Evolutionary conservation across 805 yeast genomes (phyloP).

Genomic region (Candida loeiensis): DNA sequence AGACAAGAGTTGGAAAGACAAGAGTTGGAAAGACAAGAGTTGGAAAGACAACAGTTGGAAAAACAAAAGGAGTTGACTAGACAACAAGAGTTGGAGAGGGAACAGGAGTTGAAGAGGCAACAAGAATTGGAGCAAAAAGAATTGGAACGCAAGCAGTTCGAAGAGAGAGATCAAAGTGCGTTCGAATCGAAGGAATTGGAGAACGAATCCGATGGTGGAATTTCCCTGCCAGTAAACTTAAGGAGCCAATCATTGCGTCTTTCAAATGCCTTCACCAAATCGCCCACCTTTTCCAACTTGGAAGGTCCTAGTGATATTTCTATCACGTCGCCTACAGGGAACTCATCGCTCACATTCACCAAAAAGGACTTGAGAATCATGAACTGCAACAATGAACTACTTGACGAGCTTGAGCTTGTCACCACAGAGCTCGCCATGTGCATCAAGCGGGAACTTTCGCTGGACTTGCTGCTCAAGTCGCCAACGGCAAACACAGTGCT

Average conservation of each 20-base stretch:
- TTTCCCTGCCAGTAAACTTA: too few relatives aligned
- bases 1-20: not conserved
- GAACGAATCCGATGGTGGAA: too few relatives aligned
- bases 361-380: conserved; percentile 62
- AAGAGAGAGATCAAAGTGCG: too few relatives aligned
- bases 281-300: not conserved
- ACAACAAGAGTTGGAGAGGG: too few relatives aligned
- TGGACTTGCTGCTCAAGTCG: conserved; percentile 45
- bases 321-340: not conserved
- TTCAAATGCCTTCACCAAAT: not conserved
- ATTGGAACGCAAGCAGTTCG: too few relatives aligned
- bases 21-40: not conserved
- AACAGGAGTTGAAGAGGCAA: too few relatives aligned
- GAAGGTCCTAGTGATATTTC: not conserved
- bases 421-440: conserved; percentile 72
- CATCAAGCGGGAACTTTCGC: conserved; percentile 60
- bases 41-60: too few relatives aligned
- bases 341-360: conserved; percentile 30
- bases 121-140: too few relatives aligned
- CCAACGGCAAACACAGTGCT: conserved; percentile 29
- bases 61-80: too few relatives aligned
- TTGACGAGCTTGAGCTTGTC: conserved; percentile 63
- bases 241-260: too few relatives aligned
- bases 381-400: conserved; percentile 54
- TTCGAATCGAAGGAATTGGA: too few relatives aligned